A percentile compares a stretch with the other conserved stretches of the same genome.
Evolutionary conservation across 305 asterid species (phyloP).

Genomic region (Withania somnifera): DNA sequence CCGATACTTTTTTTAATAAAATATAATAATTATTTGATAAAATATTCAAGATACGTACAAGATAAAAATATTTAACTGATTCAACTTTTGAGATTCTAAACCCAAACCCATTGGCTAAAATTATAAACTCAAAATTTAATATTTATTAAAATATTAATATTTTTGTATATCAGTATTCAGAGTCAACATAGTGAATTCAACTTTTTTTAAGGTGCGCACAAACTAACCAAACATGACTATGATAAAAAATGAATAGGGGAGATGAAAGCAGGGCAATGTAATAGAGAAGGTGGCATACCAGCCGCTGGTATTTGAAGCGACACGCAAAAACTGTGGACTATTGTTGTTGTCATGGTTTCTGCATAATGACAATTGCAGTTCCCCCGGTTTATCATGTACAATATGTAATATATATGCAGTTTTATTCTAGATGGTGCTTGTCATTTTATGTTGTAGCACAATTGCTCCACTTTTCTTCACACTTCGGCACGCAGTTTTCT

Average conservation of each 20-base stretch:
- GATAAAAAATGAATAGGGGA: not conserved
- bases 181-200: not conserved
- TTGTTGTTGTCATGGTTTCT: not conserved
- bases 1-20: too few species aligned
- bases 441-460: not conserved
- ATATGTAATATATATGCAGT: too few species aligned
- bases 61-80: too few species aligned
- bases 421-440: not conserved
- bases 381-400: not conserved
- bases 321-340: not conserved
- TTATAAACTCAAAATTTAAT: too few species aligned
- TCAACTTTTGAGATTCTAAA: not conserved
- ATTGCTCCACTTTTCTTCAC: not conserved
- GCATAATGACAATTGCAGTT: not conserved
- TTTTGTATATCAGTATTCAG: not conserved
- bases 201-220: not conserved
- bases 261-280: not conserved
- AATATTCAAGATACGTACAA: too few species aligned
- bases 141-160: not conserved
- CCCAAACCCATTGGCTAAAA: not conserved
- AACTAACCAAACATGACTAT: not conserved
- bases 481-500: not conserved
- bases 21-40: too few species aligned
- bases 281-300: not conserved
- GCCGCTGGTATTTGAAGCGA: too few species aligned